Evolutionary conservation across 106 monocot species (phyloP).

Genomic region (Vanilla planifolia): DNA sequence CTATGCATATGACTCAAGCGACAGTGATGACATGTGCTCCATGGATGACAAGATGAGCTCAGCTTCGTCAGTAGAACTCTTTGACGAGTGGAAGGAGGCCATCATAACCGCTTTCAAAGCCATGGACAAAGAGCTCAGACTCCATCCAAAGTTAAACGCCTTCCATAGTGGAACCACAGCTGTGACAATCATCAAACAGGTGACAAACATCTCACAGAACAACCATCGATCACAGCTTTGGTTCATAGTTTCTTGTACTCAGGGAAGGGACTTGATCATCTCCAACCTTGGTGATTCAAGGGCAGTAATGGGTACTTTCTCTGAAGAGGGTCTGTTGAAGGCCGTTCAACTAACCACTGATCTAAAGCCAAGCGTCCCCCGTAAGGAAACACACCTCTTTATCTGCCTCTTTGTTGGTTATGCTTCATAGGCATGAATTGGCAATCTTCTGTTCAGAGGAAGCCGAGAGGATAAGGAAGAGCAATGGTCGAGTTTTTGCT

Average conservation of each 20-base stretch:
- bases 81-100: constrained; percentile 80
- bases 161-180: constrained; percentile 75
- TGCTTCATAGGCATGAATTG: neutral
- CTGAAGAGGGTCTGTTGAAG: constrained; percentile 37
- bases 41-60: constrained; percentile 18
- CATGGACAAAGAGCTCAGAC: constrained; percentile 68
- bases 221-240: neutral
- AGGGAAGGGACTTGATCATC: constrained; percentile 76
- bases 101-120: constrained; percentile 64
- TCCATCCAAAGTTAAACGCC: constrained; percentile 38
- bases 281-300: constrained; percentile 89
- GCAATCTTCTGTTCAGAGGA: constrained; percentile 29
- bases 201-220: neutral
- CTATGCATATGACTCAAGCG: constrained; percentile 1
- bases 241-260: neutral
- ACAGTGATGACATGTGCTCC: constrained; percentile 20
- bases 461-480: constrained; percentile 75
- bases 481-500: constrained; percentile 59
- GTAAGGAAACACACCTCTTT: constrained; percentile 20
- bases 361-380: constrained; percentile 59
- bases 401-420: neutral
- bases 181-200: constrained; percentile 74
- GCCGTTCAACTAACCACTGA: constrained; percentile 78
- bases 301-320: constrained; percentile 52
- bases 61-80: constrained; percentile 31